Evolutionary conservation across 306 rosid species (phyloP).

Genomic region (Phaseolus lunatus): DNA sequence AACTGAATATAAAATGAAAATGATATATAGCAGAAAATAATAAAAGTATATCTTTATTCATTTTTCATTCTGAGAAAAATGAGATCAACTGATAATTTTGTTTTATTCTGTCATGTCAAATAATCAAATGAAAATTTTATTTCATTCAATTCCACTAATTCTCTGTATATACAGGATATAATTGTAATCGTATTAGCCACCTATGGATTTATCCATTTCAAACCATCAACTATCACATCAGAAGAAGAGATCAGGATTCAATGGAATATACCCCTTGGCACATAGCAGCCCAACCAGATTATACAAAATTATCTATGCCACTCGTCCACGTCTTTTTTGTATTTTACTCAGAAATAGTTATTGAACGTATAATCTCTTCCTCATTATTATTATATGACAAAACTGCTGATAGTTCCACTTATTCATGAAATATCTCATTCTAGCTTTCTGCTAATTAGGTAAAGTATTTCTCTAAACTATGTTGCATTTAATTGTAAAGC

Average conservation of each 20-base stretch:
- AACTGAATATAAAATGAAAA: neutral
- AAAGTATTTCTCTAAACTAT: slow-evolving; percentile 17
- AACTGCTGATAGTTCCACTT: slow-evolving; percentile 16
- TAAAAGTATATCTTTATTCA: neutral
- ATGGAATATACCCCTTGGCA: slow-evolving; percentile 43
- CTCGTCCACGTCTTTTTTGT: slow-evolving; percentile 39
- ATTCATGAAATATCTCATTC: slow-evolving; percentile 18
- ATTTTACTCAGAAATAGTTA: slow-evolving; percentile 27
- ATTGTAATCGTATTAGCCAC: slow-evolving; percentile 3
- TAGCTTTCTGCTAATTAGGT: neutral
- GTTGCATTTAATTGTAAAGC: neutral
- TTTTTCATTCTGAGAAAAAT: neutral
- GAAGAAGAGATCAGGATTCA: slow-evolving; percentile 24
- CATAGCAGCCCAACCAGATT: slow-evolving; percentile 20
- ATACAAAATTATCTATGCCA: neutral
- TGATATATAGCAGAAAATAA: too few relatives aligned
- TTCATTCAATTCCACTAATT: neutral
- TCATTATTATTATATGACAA: slow-evolving; percentile 33
- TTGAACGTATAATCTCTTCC: slow-evolving; percentile 33
- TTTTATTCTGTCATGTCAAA: neutral
- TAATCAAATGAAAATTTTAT: neutral
- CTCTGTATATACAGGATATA: neutral
- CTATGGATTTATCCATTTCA: slow-evolving; percentile 14
- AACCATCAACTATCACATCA: slow-evolving; percentile 6
- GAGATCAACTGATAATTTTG: neutral